These are phyloP conservation scores for Acer negundo DNA, from an alignment of 345 rosid species.

Conservation along the genomic window DNA sequence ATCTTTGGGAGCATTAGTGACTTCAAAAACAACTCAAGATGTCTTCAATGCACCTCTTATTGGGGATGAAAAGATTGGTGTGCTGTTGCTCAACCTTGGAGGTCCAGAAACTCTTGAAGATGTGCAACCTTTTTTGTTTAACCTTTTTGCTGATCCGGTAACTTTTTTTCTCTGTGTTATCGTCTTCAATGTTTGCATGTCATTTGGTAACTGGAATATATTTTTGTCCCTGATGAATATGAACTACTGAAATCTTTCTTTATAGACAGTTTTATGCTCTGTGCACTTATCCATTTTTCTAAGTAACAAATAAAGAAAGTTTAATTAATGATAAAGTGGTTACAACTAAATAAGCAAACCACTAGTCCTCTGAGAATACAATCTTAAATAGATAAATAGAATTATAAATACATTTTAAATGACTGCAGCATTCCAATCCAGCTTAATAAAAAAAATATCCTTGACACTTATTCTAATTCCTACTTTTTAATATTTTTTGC, in stretches of 20 bases:
- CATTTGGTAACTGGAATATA: not conserved
- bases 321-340: not conserved
- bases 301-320: not conserved
- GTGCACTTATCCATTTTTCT: not conserved
- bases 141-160: constrained; percentile 98
- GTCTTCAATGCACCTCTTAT: constrained; percentile 37
- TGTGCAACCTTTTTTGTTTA: constrained; percentile 96
- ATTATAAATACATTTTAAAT: not conserved
- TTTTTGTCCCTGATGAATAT: not conserved
- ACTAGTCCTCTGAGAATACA: too few relatives aligned
- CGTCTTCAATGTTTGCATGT: not conserved
- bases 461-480: not conserved
- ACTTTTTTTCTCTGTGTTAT: not conserved
- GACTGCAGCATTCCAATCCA: not conserved
- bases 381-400: too few relatives aligned
- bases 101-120: constrained; percentile 98
- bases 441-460: not conserved
- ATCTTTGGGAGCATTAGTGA: constrained; percentile 58
- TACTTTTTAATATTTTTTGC: not conserved
- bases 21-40: constrained; percentile 52
- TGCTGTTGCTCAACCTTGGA: constrained; percentile 89
- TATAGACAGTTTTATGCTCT: not conserved
- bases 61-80: constrained; percentile 73
- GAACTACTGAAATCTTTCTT: not conserved
- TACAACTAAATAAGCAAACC: too few relatives aligned